Evolutionary conservation across 2,329 filamentous ascomycete species (phyloP).

Genomic region (Aspergillus sojae): DNA sequence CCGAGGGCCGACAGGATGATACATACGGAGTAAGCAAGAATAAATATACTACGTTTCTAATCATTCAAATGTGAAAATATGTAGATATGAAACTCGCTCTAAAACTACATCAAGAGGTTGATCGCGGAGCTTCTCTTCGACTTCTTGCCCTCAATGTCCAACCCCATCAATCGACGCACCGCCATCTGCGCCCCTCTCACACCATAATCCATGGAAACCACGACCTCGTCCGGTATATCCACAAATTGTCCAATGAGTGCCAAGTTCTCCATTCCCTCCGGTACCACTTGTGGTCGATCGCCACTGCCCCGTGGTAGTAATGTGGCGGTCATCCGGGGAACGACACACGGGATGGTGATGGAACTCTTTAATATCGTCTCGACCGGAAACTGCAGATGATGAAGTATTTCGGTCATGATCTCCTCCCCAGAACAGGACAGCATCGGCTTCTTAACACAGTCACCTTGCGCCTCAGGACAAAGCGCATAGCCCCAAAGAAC

Average conservation of each 20-base stretch:
- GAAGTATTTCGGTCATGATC: constrained; percentile 43
- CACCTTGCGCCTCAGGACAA: constrained; percentile 39
- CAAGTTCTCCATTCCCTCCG: constrained; percentile 40
- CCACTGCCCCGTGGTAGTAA: constrained; percentile 38
- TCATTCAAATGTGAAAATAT: not conserved
- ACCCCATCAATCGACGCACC: constrained; percentile 34
- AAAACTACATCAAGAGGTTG: not conserved
- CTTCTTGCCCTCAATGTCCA: constrained; percentile 14
- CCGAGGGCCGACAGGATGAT: not conserved
- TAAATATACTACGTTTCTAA: not conserved
- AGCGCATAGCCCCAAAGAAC: constrained; percentile 48
- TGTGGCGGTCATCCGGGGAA: constrained; percentile 45
- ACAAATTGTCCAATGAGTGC: constrained; percentile 48
- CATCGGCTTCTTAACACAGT: constrained; percentile 46
- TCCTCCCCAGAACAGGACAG: constrained; percentile 44
- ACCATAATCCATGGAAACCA: constrained; percentile 46
- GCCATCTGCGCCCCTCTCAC: constrained; percentile 41
- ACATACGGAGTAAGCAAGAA: not conserved
- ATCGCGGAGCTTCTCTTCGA: constrained; percentile 6
- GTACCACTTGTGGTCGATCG: constrained; percentile 46
- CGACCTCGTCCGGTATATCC: constrained; percentile 43
- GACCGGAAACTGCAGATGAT: constrained; percentile 40
- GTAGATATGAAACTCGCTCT: too few species aligned
- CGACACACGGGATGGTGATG: constrained; percentile 42
- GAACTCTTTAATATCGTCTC: constrained; percentile 31